Base-by-base conservation (phyloP, 2,329 filamentous ascomycete species). In the Colletotrichum tropicicola region DNA sequence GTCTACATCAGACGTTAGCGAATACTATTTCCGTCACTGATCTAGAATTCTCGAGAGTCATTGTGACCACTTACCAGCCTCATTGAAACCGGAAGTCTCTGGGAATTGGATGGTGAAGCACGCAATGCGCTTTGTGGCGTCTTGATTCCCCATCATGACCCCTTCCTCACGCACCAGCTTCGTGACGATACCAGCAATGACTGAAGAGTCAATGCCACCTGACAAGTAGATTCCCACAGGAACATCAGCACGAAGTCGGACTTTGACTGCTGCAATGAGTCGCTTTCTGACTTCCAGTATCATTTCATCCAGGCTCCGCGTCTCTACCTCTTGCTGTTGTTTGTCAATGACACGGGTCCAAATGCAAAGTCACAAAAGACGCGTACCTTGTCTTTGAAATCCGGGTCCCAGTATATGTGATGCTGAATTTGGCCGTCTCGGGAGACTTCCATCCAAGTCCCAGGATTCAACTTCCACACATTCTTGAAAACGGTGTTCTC, bases 141-240 rank as follows among this genome's bases (percentile, higher is more conserved):
- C 71, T 23, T 56, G 62, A 37, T 77, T 84, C 7, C 85, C 83
- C n/a, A 86, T 73, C 43, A 76, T 73, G 13, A 78, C 74, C 19
- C 81, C 78, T 48, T 83, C 73, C 51, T 84, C 76, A 35, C 79
- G 76, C 13, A 82, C 78, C 2, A 88, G 77, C 64, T 87, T 77
- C 1, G 80, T 82, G 2, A 84, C 81, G 69, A 89, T 87, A 3
- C 87, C 86, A 6, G 86, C 86, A 27, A 89, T 73, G 2, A 81
- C 77, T 0, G 85, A 88, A 0, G 84, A 87, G 69, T 89, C 86
- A 43, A 89, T 81, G 1, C 87, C 87, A 3, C 87, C 86, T 15
- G 80, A 84, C 0, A 89, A 74, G 60, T 86, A 88, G 57, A 89
- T 75, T 2, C 84, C 87, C 3, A 89, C 77, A 0, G 85, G 84